These are phyloP conservation scores for Amanita brunnescens DNA, from an alignment of 768 basidiomycete species.

Conservation along the genomic window DNA sequence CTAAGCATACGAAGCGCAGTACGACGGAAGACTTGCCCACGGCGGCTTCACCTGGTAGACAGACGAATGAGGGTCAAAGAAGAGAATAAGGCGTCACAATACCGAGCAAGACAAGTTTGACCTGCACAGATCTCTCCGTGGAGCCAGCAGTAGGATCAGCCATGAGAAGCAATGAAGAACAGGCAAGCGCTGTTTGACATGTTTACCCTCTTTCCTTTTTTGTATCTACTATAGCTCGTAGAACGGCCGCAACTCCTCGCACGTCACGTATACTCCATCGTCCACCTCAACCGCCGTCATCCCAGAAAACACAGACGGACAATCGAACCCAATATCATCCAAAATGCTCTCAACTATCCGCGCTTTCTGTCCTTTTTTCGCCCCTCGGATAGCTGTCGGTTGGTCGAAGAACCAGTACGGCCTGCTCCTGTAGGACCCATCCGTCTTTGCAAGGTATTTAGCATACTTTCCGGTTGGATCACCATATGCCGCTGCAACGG, in stretches of 20 bases:
- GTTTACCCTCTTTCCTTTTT: conserved; percentile 17
- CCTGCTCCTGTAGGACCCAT: conserved; percentile 34
- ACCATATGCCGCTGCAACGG: conserved; percentile 48
- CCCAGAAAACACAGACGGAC: conserved; percentile 28
- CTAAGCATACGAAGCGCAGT: conserved; percentile 73
- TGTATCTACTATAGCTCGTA: conserved; percentile 14
- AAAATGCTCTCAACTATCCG: conserved; percentile 20
- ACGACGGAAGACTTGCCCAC: conserved; percentile 99
- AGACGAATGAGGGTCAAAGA: conserved; percentile 8
- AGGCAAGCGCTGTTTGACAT: conserved; percentile 14
- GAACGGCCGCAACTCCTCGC: conserved; percentile 32
- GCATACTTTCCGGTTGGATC: conserved; percentile 50
- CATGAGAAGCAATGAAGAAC: conserved; percentile 33
- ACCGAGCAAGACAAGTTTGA: conserved; percentile 97
- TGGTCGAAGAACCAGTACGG: conserved; percentile 49
- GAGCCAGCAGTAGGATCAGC: conserved; percentile 67
- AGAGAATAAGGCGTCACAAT: conserved; percentile 7
- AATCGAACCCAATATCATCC: conserved; percentile 18
- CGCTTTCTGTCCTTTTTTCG: conserved; percentile 36
- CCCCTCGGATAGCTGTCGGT: conserved; percentile 38
- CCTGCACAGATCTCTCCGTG: conserved; percentile 88
- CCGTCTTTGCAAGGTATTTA: conserved; percentile 30
- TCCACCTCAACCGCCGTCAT: conserved; percentile 29
- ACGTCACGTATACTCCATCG: conserved; percentile 33
- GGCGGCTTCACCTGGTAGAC: conserved; percentile 81